Evolutionary conservation across 805 yeast species (phyloP).

Genomic region (Pichia paraexigua): DNA sequence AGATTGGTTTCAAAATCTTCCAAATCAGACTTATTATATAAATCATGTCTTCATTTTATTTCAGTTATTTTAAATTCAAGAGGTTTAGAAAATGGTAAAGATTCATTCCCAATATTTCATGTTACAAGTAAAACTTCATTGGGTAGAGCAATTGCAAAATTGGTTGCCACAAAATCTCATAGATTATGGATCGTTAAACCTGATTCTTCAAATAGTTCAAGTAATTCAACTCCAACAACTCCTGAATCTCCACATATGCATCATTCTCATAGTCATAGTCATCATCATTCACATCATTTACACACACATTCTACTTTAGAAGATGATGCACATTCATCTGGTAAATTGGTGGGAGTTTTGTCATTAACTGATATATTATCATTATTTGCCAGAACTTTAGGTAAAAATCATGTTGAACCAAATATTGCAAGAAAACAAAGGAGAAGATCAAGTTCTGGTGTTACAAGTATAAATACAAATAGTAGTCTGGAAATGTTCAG

Average conservation of each 20-base stretch:
- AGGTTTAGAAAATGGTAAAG: conserved; percentile 91
- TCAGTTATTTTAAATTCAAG: conserved; percentile 78
- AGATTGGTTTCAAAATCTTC: conserved; percentile 80
- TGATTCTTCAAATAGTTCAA: conserved; percentile 14
- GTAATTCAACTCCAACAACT: conserved; percentile 10
- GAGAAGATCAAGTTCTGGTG: conserved; percentile 47
- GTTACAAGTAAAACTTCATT: conserved; percentile 73
- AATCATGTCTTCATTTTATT: conserved; percentile 80
- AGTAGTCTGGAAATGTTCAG: conserved; percentile 37
- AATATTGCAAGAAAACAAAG: conserved; percentile 82
- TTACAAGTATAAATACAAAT: conserved; percentile 28
- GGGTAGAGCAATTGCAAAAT: conserved; percentile 85
- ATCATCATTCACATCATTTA: conserved; percentile 2
- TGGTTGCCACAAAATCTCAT: conserved; percentile 92
- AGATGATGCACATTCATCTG: conserved; percentile 46
- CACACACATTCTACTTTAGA: conserved; percentile 14
- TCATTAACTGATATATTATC: conserved; percentile 87
- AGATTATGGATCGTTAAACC: conserved; percentile 79
- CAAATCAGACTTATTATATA: conserved; percentile 72
- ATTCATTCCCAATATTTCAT: conserved; percentile 93
- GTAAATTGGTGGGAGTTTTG: conserved; percentile 83
- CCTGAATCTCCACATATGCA: conserved; percentile 4
- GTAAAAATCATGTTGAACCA: conserved; percentile 69
- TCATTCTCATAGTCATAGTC: conserved; percentile 3
- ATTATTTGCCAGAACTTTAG: conserved; percentile 66